phyloP scores from a whole-genome alignment of 352 stramenopile species.

The Phytophthora idaei region DNA sequence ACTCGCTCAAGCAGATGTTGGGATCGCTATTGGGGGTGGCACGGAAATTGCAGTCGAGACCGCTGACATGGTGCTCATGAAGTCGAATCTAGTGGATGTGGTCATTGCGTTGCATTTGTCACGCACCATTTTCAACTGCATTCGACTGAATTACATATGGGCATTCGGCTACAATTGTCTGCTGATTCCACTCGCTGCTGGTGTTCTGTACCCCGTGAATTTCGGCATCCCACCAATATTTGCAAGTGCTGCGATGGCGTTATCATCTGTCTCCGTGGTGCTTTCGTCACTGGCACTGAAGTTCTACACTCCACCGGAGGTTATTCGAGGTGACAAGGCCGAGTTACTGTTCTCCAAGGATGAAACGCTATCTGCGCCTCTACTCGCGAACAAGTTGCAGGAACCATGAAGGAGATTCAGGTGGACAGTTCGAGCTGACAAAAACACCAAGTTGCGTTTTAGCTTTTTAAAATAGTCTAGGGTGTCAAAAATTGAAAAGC shows the following conservation, averaged over 20 bases:
- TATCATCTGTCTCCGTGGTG: conserved; percentile 96
- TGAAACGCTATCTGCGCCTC: conserved; percentile 48
- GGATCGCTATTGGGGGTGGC: conserved; percentile 94
- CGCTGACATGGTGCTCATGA: conserved; percentile 92
- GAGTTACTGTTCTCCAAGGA: conserved; percentile 69
- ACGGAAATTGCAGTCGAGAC: conserved; percentile 98
- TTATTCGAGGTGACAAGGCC: conserved; percentile 40
- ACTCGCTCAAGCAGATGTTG: conserved; percentile 95
- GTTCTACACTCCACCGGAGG: conserved; percentile 82
- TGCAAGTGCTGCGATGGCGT: conserved; percentile 95
- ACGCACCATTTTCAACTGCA: conserved; percentile 94
- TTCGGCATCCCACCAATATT: conserved; percentile 94
- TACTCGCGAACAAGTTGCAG: conserved; percentile 53
- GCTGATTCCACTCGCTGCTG: conserved; percentile 95
- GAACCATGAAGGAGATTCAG: not conserved
- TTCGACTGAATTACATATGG: conserved; percentile 97
- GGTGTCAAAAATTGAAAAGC: too few species aligned
- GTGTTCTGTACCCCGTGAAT: conserved; percentile 94
- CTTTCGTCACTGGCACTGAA: conserved; percentile 92
- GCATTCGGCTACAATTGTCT: conserved; percentile 98
- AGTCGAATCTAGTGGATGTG: conserved; percentile 90
- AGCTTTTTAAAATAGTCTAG: too few species aligned
- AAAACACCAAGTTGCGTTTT: too few species aligned
- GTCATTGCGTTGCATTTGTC: conserved; percentile 95
- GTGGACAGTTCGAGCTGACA: too few species aligned